These are phyloP conservation scores for Lonicera japonica DNA, from an alignment of 129 eudicot genomes.

Conservation along the genomic window DNA sequence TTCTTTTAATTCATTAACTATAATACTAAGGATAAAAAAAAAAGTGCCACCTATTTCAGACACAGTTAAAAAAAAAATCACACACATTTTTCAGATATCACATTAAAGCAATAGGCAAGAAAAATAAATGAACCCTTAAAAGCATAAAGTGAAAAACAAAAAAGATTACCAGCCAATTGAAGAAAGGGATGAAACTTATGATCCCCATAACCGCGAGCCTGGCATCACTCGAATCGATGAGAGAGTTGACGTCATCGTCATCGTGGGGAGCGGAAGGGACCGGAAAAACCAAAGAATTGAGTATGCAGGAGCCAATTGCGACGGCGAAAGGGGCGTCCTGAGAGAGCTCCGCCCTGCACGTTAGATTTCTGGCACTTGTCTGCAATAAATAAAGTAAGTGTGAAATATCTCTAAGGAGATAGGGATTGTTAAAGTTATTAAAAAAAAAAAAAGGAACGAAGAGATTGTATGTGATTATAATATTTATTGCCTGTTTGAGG, in stretches of 20 bases:
- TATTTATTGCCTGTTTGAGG: conserved; percentile 30
- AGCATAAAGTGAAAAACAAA: too few species aligned
- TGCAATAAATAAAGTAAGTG: background rate
- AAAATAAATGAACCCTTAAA: too few species aligned
- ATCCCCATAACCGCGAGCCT: conserved; percentile 93
- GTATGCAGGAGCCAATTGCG: conserved; percentile 75
- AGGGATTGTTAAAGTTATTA: conserved; percentile 1
- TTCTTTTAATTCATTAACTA: too few species aligned
- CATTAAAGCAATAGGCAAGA: too few species aligned
- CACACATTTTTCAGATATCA: too few species aligned
- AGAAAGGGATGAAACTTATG: conserved; percentile 89
- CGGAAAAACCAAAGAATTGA: conserved; percentile 68
- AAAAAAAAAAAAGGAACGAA: background rate
- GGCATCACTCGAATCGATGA: conserved; percentile 63
- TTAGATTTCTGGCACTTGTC: conserved; percentile 34
- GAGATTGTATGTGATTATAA: background rate
- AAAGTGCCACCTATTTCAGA: too few species aligned
- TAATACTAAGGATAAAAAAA: too few species aligned
- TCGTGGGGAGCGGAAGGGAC: conserved; percentile 38
- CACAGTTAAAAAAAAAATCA: too few species aligned
- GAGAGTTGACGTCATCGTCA: conserved; percentile 34
- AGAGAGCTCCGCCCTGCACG: conserved; percentile 58
- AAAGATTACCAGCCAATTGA: conserved; percentile 86
- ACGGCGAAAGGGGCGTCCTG: conserved; percentile 67
- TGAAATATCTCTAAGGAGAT: too few species aligned